Percentiles rank a stretch among this genome's conserved stretches.
phyloP scores from a whole-genome alignment of 2,329 filamentous ascomycete species.

The Aquanectria penicillioides region DNA sequence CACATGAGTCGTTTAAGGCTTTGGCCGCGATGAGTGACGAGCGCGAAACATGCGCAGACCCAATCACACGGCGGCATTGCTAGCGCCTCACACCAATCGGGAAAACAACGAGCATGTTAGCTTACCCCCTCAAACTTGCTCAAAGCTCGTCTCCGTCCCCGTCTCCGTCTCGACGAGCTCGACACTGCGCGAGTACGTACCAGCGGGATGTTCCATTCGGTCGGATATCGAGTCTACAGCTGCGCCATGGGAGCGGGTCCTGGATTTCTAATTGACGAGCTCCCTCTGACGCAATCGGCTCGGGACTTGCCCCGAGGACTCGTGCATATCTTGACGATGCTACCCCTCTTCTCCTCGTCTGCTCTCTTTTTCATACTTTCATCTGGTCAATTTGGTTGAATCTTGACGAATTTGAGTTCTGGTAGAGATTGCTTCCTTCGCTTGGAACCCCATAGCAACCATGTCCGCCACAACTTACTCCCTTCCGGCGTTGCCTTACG shows the following conservation, averaged over 20 bases:
- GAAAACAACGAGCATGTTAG: conserved; percentile 44
- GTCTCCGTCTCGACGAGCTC: too few species aligned
- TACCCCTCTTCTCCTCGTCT: conserved; percentile 22
- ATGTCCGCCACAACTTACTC: conserved; percentile 61
- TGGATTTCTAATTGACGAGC: conserved; percentile 7
- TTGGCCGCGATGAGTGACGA: too few species aligned
- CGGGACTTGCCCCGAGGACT: neutral
- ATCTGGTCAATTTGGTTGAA: neutral
- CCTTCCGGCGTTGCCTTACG: conserved; percentile 74
- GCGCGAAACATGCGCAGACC: conserved; percentile 37
- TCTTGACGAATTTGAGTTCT: neutral
- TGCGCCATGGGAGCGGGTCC: conserved; percentile 2
- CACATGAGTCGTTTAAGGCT: conserved; percentile 3
- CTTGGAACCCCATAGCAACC: conserved; percentile 9
- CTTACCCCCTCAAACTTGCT: too few species aligned
- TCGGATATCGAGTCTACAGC: too few species aligned
- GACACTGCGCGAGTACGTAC: conserved; percentile 3
- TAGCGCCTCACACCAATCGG: conserved; percentile 39
- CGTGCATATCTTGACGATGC: conserved; percentile 7
- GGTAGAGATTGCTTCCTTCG: neutral
- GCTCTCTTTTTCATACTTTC: conserved; percentile 7
- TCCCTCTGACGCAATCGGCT: conserved; percentile 25
- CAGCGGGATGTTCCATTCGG: neutral
- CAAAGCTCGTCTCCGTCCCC: too few species aligned
- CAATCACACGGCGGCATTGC: conserved; percentile 42